Conservation (phyloP, 495 filamentous ascomycete species). For the Daldinia decipiens region DNA sequence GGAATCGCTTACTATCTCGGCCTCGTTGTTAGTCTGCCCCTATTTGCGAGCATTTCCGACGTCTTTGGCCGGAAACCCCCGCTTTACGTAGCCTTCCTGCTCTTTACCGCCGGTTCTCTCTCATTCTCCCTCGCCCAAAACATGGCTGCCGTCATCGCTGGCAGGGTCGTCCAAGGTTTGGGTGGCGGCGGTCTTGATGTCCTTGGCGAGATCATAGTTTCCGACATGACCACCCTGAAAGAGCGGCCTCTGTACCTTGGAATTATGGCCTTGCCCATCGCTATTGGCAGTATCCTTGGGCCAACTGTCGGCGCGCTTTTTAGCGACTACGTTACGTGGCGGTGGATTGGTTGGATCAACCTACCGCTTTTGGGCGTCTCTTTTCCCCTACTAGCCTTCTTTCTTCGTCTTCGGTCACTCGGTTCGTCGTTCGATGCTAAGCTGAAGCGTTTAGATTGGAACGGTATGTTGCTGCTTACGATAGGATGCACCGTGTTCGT, state of each 20-base stretch:
- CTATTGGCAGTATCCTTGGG: conserved; percentile 50
- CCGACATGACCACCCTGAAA: conserved; percentile 61
- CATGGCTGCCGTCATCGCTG: conserved; percentile 74
- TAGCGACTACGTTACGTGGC: conserved; percentile 50
- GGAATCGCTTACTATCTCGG: conserved; percentile 65
- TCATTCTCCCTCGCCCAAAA: conserved; percentile 71
- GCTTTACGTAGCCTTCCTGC: conserved; percentile 69
- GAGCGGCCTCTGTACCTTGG: conserved; percentile 54
- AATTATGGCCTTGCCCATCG: conserved; percentile 50
- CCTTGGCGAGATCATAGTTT: conserved; percentile 77
- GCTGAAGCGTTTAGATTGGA: conserved; percentile 55
- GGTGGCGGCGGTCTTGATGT: conserved; percentile 81
- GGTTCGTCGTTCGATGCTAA: conserved; percentile 37
- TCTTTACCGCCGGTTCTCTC: conserved; percentile 71
- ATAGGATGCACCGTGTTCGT: conserved; percentile 48
- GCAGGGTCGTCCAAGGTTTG: conserved; percentile 77
- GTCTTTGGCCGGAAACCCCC: conserved; percentile 82
- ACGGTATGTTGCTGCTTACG: conserved; percentile 55
- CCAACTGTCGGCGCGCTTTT: conserved; percentile 52
- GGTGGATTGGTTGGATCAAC: conserved; percentile 60
- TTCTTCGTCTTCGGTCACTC: conserved; percentile 47
- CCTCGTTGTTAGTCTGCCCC: conserved; percentile 58
- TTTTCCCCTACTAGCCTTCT: conserved; percentile 44
- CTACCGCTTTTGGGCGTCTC: conserved; percentile 47
- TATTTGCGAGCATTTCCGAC: conserved; percentile 63